Evolutionary conservation across 139 green algal species (phyloP).

Genomic region (Helicosporidium sp.): DNA sequence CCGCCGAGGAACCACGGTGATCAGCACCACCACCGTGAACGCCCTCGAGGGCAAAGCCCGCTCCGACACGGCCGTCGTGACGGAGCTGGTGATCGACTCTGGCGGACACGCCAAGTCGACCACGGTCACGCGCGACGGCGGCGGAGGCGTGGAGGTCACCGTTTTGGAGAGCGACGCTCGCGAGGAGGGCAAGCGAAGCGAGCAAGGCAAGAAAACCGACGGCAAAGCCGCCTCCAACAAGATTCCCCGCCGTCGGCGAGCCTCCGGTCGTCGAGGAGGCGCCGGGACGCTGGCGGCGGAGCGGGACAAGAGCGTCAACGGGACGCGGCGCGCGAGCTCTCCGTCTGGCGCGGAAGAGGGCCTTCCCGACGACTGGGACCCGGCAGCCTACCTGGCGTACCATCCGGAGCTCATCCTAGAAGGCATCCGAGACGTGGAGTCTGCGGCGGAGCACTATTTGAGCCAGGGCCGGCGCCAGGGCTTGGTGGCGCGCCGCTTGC

Average conservation of each 20-base stretch:
- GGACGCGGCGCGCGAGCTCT: not conserved
- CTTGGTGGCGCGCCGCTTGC: conserved; percentile 19
- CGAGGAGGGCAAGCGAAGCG: no score
- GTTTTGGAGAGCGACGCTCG: not conserved
- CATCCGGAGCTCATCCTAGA: conserved; percentile 25
- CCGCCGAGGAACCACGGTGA: not conserved
- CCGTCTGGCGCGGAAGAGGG: no score
- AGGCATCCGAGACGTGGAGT: conserved; percentile 13
- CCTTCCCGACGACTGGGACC: conserved; percentile 7
- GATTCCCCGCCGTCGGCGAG: no score
- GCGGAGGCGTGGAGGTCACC: conserved; percentile 1
- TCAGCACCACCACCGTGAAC: conserved; percentile 2
- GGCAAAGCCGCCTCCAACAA: no score
- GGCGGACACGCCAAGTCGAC: not conserved
- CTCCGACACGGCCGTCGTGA: not conserved
- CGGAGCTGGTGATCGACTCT: conserved; percentile 5
- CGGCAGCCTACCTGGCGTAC: conserved; percentile 28
- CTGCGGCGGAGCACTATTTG: conserved; percentile 28
- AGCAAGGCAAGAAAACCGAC: not conserved
- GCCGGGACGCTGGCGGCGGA: no score
- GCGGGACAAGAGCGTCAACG: no score
- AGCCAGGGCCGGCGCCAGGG: conserved; percentile 20
- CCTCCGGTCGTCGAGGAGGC: no score
- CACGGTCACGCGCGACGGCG: not conserved
- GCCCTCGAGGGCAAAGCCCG: not conserved